Base-by-base conservation (phyloP, 768 basidiomycete species). In the Daedalea quercina region DNA sequence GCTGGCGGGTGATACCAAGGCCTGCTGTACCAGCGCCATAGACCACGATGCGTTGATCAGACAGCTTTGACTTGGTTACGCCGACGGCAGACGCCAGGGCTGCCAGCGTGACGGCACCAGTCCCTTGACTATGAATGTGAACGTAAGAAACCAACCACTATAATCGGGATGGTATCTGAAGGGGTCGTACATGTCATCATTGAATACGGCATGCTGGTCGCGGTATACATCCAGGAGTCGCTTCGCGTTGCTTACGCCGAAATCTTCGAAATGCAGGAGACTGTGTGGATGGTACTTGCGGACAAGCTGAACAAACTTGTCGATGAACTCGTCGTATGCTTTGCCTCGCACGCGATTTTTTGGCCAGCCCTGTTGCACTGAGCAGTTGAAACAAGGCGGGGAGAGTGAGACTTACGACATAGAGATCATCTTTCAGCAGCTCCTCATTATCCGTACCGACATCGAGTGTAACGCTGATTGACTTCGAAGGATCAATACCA, bases 21-120 rank as follows among this genome's bases (percentile, higher is more conserved):
- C 92, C 91, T 0, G 91, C 90, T 0, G 85, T 83, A 3, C 87
- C 91, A 0, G 88, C 83, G 9, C 91, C 91, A 63, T 85, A 88
- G 51, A 92, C 75, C 54, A 92, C 70, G 62, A 83, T 83, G 6
- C 87, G 79, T 64, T 94, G 91, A 51, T 89, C 85, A 4, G 78
- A 70, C 34, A 94, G 73, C 60, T 78, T 75, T 35, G 69, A 65
- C 62, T 78, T 82, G 12, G 85, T 86, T 13, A 88, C 80, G 13
- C 81, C 77, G 31, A 83, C 74, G 1, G 85, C 87, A 0, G 86
- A 74, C 73, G 86, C 82, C 41, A 87, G 66, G 11, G 80, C 80
- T 0, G 87, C 76, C 20, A 90, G 76, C 0, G 85, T 83, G 28
- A 90, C 87, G 0, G 87, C 83, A 24, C 88, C 84, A 9, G 90